phyloP scores from a whole-genome alignment of 2,329 filamentous ascomycete species.

The Pseudogymnoascus verrucosus region DNA sequence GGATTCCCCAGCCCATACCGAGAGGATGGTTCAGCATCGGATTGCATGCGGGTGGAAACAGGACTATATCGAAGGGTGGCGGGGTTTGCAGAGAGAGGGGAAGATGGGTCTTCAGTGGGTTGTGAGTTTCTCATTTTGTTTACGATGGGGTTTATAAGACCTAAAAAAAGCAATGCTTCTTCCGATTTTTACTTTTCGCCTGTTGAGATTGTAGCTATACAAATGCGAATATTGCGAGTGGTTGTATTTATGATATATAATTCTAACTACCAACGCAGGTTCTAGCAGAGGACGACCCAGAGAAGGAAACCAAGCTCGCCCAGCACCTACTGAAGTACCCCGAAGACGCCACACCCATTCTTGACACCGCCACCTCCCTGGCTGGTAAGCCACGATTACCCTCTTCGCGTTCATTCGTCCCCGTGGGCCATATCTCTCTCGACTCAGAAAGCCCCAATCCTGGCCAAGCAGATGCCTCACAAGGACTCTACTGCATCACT shows the following conservation, averaged over 20 bases:
- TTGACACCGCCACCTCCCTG: conserved; percentile 18
- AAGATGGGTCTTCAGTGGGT: conserved; percentile 22
- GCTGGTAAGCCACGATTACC: conserved; percentile 16
- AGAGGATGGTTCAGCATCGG: conserved; percentile 36
- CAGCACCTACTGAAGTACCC: conserved; percentile 17
- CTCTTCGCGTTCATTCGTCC: conserved; percentile 16
- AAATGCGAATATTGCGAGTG: neutral
- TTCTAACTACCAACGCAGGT: conserved; percentile 12
- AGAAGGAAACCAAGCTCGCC: conserved; percentile 15
- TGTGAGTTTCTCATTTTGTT: conserved; percentile 12
- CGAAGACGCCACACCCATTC: conserved; percentile 14
- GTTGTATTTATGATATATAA: conserved; percentile 1
- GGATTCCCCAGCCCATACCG: conserved; percentile 31
- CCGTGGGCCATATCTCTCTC: conserved; percentile 23
- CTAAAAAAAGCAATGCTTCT: neutral
- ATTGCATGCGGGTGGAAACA: conserved; percentile 38
- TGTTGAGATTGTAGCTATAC: neutral
- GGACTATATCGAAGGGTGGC: conserved; percentile 28
- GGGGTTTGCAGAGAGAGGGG: conserved; percentile 14
- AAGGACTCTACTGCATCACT: conserved; percentile 20
- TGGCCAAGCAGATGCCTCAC: conserved; percentile 5
- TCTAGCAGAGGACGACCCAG: conserved; percentile 14
- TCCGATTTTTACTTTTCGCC: neutral
- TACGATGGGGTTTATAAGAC: neutral
- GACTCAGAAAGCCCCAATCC: conserved; percentile 13